These are phyloP conservation scores for Lentinula aciculospora DNA, from an alignment of 768 basidiomycete species.

Conservation along the genomic window DNA sequence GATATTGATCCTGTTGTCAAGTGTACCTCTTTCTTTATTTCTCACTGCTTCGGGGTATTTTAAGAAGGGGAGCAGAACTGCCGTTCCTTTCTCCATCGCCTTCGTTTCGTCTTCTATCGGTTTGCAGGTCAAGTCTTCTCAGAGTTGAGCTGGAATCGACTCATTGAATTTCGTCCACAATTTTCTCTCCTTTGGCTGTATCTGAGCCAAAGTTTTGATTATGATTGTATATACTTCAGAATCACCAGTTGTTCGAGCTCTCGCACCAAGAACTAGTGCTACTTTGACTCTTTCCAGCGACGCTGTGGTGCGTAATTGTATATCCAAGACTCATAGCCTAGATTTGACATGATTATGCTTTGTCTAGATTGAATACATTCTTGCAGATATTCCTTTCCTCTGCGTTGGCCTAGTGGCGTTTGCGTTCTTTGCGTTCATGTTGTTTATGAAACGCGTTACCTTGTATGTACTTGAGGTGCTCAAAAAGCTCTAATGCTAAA, in stretches of 20 bases:
- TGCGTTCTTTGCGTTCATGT: slow-evolving; percentile 51
- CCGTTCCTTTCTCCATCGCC: not conserved
- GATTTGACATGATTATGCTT: not conserved
- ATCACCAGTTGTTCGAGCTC: not conserved
- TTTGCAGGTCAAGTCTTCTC: slow-evolving; percentile 8
- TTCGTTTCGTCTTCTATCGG: not conserved
- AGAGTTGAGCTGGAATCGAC: slow-evolving; percentile 8
- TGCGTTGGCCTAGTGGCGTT: slow-evolving; percentile 62
- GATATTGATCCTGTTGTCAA: slow-evolving; percentile 6
- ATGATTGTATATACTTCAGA: not conserved
- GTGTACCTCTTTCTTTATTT: not conserved
- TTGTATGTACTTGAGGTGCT: slow-evolving; percentile 30
- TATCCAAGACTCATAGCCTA: not conserved
- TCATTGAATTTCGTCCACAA: not conserved
- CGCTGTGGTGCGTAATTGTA: slow-evolving; percentile 32
- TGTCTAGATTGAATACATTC: slow-evolving; percentile 45
- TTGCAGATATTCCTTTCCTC: slow-evolving; percentile 64
- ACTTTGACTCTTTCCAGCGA: slow-evolving; percentile 31
- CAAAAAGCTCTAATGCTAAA: not conserved
- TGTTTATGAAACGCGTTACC: slow-evolving; percentile 45
- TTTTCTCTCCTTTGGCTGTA: not conserved
- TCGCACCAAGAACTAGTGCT: slow-evolving; percentile 11
- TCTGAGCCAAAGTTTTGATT: not conserved
- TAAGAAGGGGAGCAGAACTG: not conserved
- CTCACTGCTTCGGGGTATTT: not conserved